These are phyloP conservation scores for Suillus paluster DNA, from an alignment of 768 basidiomycete genomes.

Conservation along the genomic window DNA sequence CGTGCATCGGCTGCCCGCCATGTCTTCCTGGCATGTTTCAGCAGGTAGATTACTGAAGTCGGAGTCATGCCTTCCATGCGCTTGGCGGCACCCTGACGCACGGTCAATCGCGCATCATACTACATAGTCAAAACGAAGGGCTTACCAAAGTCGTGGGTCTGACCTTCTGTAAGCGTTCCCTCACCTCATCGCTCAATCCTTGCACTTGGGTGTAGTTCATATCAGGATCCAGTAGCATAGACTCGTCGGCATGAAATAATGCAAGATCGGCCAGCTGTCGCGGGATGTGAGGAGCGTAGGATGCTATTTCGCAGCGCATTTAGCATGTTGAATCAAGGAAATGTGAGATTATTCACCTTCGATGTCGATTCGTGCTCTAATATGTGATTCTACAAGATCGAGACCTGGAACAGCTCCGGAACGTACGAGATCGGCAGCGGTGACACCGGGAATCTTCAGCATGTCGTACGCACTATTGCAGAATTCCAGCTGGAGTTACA, in stretches of 20 bases:
- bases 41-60: slow-evolving; percentile 64
- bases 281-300: slow-evolving; percentile 62
- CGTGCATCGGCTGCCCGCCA: slow-evolving; percentile 18
- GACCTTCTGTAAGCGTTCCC: slow-evolving; percentile 61
- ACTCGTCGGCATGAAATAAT: slow-evolving; percentile 77
- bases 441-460: slow-evolving; percentile 62
- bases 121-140: neutral
- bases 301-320: slow-evolving; percentile 42
- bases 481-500: slow-evolving; percentile 7
- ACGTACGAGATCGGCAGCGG: slow-evolving; percentile 46
- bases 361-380: slow-evolving; percentile 65
- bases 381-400: slow-evolving; percentile 47
- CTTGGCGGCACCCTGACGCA: slow-evolving; percentile 80
- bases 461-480: slow-evolving; percentile 72
- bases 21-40: slow-evolving; percentile 61
- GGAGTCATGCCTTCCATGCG: slow-evolving; percentile 96
- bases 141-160: slow-evolving; percentile 72
- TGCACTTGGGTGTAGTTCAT: slow-evolving; percentile 70
- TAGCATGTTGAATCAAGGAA: neutral
- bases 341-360: slow-evolving; percentile 58
- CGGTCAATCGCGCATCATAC: slow-evolving; percentile 5
- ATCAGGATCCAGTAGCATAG: slow-evolving; percentile 64
- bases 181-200: slow-evolving; percentile 79
- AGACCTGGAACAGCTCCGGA: slow-evolving; percentile 48
- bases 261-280: slow-evolving; percentile 80